Base-by-base conservation (phyloP, 2,329 filamentous ascomycete genomes). In the Zasmidium cellare region DNA sequence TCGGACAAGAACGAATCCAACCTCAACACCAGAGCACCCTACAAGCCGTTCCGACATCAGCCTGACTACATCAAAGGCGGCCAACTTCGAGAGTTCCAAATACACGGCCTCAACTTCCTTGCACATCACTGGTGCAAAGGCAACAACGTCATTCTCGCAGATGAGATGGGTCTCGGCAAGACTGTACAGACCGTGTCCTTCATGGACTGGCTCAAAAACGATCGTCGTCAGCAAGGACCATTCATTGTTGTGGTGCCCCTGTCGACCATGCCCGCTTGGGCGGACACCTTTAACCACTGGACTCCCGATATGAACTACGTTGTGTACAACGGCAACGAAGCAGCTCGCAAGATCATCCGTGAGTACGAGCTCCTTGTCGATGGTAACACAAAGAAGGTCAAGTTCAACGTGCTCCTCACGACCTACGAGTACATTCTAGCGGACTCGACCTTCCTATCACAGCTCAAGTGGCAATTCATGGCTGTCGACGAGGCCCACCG, bases 141-240 rank as follows among this genome's bases (percentile, higher is more conserved):
- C 55, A 94, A 94, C 74, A 99, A 97, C 68, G 94, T 97, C 70
- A 97, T 99, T 67, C 83, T 99, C 53, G 94, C 94, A 50, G 94
- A 99, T 72, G 94, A 99, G 76, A 99, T 99, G 94, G 94, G 94
- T 68, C 82, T 99, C 14, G 94, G 94, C 24, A 99, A 99, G 78
- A 99, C 94, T 0, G 94, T 99, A 0, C 94, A 99, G 76, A 97
- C 93, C 0, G 92, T 99, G 24, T 87, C 93, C 0, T 97, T 97
- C 74, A 88, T 99, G 74, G 97, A 93, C 72, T 99, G 94, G 93
- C 82, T 99, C 59, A 90, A 91, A 55, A 93, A 97, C 75, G 87
- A 92, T 58, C 87, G 93, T 65, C 83, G 83, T 51, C 94, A 99
- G 73, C 90, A 97, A 74, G 94, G 94, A 0, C 94, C 94, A 0